A percentile compares a stretch with the other conserved stretches of the same genome.
These are phyloP conservation scores for Clitocybe nebularis DNA, from an alignment of 1,284 basidiomycete species.

Conservation along the genomic window DNA sequence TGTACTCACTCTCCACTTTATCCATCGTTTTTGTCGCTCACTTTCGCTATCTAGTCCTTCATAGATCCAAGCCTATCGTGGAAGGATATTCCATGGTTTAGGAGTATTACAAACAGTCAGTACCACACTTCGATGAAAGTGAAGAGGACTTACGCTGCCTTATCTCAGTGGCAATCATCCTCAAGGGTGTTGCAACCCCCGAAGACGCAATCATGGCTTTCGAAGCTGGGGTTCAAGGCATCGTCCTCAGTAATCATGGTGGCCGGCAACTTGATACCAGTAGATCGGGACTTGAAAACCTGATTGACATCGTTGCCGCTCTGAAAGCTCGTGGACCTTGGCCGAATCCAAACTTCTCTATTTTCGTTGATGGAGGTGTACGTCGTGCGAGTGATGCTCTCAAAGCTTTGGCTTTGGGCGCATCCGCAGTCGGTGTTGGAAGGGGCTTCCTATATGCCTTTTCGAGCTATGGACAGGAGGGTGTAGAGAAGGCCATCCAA, in stretches of 20 bases:
- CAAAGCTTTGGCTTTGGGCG: slow-evolving; percentile 90
- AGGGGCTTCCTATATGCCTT: slow-evolving; percentile 89
- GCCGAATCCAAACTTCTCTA: slow-evolving; percentile 74
- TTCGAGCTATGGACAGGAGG: slow-evolving; percentile 83
- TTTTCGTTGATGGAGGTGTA: slow-evolving; percentile 93
- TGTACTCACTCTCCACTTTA: slow-evolving; percentile 37
- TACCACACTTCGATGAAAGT: slow-evolving; percentile 14
- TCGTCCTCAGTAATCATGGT: slow-evolving; percentile 91
- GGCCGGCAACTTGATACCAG: slow-evolving; percentile 91
- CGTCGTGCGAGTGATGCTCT: slow-evolving; percentile 88
- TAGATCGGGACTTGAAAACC: slow-evolving; percentile 85
- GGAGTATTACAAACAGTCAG: slow-evolving; percentile 80
- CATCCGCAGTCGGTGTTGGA: slow-evolving; percentile 66
- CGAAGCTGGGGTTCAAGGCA: slow-evolving; percentile 76
- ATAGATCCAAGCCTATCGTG: slow-evolving; percentile 89
- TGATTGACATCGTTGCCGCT: slow-evolving; percentile 81
- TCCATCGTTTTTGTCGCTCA: slow-evolving; percentile 2
- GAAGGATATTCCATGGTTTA: slow-evolving; percentile 87
- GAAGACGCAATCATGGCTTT: slow-evolving; percentile 87
- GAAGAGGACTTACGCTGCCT: background rate
- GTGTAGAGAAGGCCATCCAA: slow-evolving; percentile 72
- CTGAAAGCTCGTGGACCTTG: slow-evolving; percentile 66
- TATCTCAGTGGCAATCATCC: slow-evolving; percentile 80
- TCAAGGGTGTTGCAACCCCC: slow-evolving; percentile 71
- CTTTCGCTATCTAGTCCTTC: slow-evolving; percentile 59